Evolutionary conservation across 257 asterid genomes (phyloP).

Genomic region (Oldenlandia corymbosa): DNA sequence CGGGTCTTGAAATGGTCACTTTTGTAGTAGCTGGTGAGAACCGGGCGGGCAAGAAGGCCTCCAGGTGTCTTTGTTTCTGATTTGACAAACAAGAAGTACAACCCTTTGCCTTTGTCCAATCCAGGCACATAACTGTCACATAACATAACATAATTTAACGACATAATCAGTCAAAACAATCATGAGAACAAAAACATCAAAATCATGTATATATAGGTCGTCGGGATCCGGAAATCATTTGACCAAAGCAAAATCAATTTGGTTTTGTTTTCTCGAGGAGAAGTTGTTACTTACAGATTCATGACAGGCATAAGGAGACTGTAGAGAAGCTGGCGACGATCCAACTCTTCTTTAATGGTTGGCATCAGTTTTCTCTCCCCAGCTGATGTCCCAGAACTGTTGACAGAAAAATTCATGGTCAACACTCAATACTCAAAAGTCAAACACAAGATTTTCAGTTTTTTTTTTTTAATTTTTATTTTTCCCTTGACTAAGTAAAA

Average conservation of each 20-base stretch:
- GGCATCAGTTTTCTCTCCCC: constrained; percentile 98
- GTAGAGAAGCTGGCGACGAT: constrained; percentile 97
- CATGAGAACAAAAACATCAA: not conserved
- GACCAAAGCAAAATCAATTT: too few relatives aligned
- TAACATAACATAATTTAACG: not conserved
- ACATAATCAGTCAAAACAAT: not conserved
- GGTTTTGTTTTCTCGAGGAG: not conserved
- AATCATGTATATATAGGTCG: too few relatives aligned
- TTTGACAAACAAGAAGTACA: constrained; percentile 76
- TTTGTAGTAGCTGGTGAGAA: constrained; percentile 90
- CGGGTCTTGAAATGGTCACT: constrained; percentile 97
- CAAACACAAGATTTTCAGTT: too few relatives aligned
- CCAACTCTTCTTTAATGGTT: constrained; percentile 75
- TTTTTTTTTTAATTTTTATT: too few relatives aligned
- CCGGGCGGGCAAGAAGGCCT: constrained; percentile 93
- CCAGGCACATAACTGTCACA: constrained; percentile 86
- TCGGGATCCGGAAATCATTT: not conserved
- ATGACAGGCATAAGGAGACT: constrained; percentile 96
- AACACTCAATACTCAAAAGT: too few relatives aligned
- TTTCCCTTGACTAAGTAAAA: too few relatives aligned
- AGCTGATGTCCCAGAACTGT: constrained; percentile 89
- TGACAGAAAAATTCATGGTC: too few relatives aligned
- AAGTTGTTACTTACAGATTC: constrained; percentile 61
- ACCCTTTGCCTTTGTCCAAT: constrained; percentile 85
- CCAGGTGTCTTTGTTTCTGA: constrained; percentile 90